Evolutionary conservation across 306 rosid genomes (phyloP).

Genomic region (Astragalus glycyphyllos): DNA sequence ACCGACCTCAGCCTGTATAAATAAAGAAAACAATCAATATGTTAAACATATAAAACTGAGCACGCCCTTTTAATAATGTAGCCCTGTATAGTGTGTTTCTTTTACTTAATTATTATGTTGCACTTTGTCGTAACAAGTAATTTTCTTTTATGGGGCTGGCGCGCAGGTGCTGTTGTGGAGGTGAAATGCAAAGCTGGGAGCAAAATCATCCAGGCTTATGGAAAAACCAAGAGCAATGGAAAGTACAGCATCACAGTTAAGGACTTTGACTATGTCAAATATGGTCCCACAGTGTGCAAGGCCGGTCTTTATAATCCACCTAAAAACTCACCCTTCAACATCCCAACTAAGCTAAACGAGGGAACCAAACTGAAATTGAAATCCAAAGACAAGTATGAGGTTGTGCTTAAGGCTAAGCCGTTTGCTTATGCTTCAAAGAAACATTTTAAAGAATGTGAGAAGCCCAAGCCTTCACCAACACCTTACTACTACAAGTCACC

Average conservation of each 20-base stretch:
- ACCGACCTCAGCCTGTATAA: too few relatives aligned
- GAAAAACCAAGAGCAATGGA: conserved; percentile 83
- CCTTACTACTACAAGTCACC: conserved; percentile 67
- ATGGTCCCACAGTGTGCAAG: conserved; percentile 66
- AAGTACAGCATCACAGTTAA: conserved; percentile 67
- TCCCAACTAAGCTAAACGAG: conserved; percentile 62
- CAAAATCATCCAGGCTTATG: conserved; percentile 67
- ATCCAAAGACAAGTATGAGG: conserved; percentile 68
- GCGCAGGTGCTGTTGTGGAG: conserved; percentile 79
- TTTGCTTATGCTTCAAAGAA: conserved; percentile 90
- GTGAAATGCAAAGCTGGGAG: conserved; percentile 75
- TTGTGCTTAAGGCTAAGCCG: conserved; percentile 80
- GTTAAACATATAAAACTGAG: too few relatives aligned
- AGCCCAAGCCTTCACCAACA: conserved; percentile 67
- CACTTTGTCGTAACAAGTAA: background rate
- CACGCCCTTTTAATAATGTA: background rate
- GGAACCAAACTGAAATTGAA: conserved; percentile 70
- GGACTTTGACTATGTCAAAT: conserved; percentile 69
- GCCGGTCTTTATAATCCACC: conserved; percentile 83
- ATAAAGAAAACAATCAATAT: too few relatives aligned
- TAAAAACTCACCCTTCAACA: conserved; percentile 70
- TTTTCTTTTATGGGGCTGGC: background rate
- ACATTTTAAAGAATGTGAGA: conserved; percentile 66
- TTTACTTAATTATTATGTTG: background rate
- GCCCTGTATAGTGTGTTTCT: background rate